Percentiles rank a stretch among this genome's conserved stretches.
phyloP scores from a whole-genome alignment of 768 basidiomycete species.

The Naganishia antarctica region DNA sequence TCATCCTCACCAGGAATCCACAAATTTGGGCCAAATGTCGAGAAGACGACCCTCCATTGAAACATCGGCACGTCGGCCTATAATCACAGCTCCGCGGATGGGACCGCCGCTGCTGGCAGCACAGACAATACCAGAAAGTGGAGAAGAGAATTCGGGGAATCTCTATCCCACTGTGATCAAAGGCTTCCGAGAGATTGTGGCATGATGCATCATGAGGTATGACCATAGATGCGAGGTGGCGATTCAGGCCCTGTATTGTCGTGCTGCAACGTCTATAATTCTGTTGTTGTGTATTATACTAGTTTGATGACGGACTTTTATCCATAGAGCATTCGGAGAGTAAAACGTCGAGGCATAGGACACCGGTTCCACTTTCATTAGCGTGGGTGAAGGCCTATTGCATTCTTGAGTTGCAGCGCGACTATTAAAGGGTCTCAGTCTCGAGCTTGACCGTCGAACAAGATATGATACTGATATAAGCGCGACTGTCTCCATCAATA shows the following conservation, averaged over 20 bases:
- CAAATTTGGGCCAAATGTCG: constrained; percentile 2
- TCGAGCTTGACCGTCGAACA: constrained; percentile 1
- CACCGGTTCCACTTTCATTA: too few relatives aligned
- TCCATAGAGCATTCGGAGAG: not conserved
- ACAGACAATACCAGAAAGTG: not conserved
- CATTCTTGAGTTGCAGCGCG: too few relatives aligned
- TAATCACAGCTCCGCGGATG: not conserved
- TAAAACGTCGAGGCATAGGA: not conserved
- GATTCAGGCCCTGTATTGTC: not conserved
- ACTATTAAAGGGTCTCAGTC: too few relatives aligned
- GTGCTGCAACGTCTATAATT: not conserved
- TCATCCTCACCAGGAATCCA: not conserved
- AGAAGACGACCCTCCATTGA: constrained; percentile 10
- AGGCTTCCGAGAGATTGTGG: constrained; percentile 9
- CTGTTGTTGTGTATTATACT: not conserved
- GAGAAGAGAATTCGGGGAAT: not conserved
- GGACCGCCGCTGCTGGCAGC: not conserved
- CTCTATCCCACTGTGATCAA: not conserved
- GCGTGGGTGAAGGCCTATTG: too few relatives aligned
- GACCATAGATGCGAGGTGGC: not conserved
- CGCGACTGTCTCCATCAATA: too few relatives aligned
- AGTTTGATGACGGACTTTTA: constrained; percentile 17
- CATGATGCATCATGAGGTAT: not conserved
- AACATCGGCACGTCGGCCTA: not conserved
- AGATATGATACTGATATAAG: constrained; percentile 3